These are phyloP conservation scores for Fusarium nisikadoi DNA, from an alignment of 2,329 filamentous ascomycete species.

Conservation along the genomic window DNA sequence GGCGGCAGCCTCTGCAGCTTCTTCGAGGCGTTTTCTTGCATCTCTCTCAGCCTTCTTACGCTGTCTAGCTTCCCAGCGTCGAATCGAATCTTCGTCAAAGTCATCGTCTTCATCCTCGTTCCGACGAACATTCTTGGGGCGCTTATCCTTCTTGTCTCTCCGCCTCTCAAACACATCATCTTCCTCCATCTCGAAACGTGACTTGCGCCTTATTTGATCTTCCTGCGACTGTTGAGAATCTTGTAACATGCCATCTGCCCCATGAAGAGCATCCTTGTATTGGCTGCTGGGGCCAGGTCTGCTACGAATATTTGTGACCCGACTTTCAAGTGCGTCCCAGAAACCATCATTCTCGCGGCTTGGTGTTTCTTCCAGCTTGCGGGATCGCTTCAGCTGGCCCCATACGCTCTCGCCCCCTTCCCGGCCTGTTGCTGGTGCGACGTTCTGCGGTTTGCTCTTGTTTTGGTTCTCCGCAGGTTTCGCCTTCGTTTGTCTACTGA, in stretches of 20 bases:
- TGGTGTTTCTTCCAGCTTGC: constrained; percentile 1
- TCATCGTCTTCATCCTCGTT: constrained; percentile 47
- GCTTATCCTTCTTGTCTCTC: constrained; percentile 43
- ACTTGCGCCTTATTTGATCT: constrained; percentile 42
- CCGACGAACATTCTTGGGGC: constrained; percentile 38
- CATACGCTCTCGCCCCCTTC: constrained; percentile 28
- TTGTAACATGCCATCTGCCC: background rate
- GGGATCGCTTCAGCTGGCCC: constrained; percentile 41
- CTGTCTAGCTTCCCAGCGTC: constrained; percentile 52
- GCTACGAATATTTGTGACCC: constrained; percentile 35
- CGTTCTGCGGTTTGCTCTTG: background rate
- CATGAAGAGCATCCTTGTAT: background rate
- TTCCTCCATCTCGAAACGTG: constrained; percentile 47
- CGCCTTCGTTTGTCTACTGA: background rate
- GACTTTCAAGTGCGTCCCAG: constrained; percentile 41
- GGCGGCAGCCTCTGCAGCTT: constrained; percentile 53
- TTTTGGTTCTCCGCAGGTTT: background rate
- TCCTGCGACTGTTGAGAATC: constrained; percentile 9
- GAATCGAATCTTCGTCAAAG: constrained; percentile 52
- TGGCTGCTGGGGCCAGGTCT: constrained; percentile 6
- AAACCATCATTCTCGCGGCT: constrained; percentile 17
- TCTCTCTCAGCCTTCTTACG: constrained; percentile 57
- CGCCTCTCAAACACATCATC: constrained; percentile 36
- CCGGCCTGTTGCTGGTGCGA: background rate
- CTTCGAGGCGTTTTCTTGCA: constrained; percentile 53